Evolutionary conservation across 2,329 filamentous ascomycete genomes (phyloP), one percentile per base, ranked within the genome.

Genomic region (Epichloe coenophiala): DNA sequence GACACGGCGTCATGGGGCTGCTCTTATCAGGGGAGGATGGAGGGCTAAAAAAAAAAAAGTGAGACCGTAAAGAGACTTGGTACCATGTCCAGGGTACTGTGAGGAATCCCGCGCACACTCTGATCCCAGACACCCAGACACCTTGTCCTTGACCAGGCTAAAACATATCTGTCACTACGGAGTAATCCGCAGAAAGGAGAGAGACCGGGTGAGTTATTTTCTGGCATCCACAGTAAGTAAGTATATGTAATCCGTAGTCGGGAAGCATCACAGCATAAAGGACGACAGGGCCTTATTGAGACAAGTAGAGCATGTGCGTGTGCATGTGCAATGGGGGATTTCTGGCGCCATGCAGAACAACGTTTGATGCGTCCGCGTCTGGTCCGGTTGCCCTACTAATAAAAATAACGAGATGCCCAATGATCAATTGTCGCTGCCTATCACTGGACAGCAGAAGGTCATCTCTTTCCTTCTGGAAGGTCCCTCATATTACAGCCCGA

Each of bases 171-270:
- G 47, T 23, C 38, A 36, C n/a, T 31, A 27, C 23, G 6, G 23
- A 27, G 23, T 27, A 0, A 3, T 31, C 36, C 36, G 15, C 3
- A n/a, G 36, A 38, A n/a, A 38, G 27, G 12, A n/a, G 19, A 41
- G 47, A 35, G 27, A 48, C 23, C 11, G 40, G 31, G 33, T 49
- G 47, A 49, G 40, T 49, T 49, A 39, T 49, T 49, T 49, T 49
- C 31, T 39, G 42, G n/a, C 21, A 17, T 11, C 44, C 31, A 39
- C 35, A 27, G 35, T 35, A 8, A 11, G 8, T 4, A 31, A 9
- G 8, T 42, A 39, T n/a, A n/a, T n/a, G n/a, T n/a, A n/a, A n/a
- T n/a, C n/a, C n/a, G n/a, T n/a, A 35, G 43, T 17, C 35, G 31
- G 8, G 42, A 33, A 17, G 35, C 17, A 45, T 46, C 31, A 38